Conservation (phyloP, 2,329 filamentous ascomycete species). For the Ilyonectria mors-panacis region DNA sequence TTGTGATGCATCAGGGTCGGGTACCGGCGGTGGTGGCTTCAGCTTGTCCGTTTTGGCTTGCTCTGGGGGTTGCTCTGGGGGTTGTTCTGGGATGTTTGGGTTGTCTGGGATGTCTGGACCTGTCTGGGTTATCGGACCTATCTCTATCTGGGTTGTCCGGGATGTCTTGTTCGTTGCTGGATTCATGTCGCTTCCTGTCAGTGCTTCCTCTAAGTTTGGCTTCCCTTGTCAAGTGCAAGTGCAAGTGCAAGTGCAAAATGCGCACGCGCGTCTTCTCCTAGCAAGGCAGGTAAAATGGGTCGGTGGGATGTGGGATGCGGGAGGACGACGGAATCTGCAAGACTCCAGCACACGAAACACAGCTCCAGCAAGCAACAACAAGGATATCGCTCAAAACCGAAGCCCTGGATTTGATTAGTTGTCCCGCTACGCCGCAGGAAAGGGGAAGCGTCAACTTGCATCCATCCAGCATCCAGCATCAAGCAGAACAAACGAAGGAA, state of each 20-base stretch:
- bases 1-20: too few species aligned
- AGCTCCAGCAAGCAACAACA: neutral
- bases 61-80: neutral
- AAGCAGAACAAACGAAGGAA: slow-evolving; percentile 14
- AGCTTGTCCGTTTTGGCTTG: neutral
- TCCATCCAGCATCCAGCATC: neutral
- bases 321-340: neutral
- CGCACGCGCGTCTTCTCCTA: slow-evolving; percentile 6
- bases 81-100: too few species aligned
- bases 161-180: too few species aligned
- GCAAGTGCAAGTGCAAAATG: neutral
- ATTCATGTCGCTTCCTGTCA: too few species aligned
- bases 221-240: too few species aligned
- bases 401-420: neutral
- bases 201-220: too few species aligned
- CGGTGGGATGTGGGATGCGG: neutral
- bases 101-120: too few species aligned
- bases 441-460: neutral
- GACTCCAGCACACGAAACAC: neutral
- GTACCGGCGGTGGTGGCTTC: too few species aligned
- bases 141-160: too few species aligned
- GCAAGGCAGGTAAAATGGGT: slow-evolving; percentile 15
- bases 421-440: slow-evolving; percentile 15
- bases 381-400: slow-evolving; percentile 15
- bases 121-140: too few species aligned